Base-by-base conservation (phyloP, 306 rosid genomes). In the Carpinus viminea region DNA sequence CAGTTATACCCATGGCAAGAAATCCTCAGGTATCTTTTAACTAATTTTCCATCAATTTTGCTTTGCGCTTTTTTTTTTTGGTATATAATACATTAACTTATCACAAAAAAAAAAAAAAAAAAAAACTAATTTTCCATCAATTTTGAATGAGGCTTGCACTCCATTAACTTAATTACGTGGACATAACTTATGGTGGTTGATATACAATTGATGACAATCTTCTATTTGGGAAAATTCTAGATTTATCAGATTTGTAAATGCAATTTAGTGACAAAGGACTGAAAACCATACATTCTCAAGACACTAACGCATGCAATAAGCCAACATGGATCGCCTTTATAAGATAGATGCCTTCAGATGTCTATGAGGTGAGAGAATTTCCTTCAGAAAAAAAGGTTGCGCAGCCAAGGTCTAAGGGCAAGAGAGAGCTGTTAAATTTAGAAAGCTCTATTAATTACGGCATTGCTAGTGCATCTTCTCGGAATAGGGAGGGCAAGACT, bases 1-100 rank as follows among this genome's bases (percentile, higher is more conserved):
- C 96, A 66, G 88, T 88, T 55, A 82, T 93, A 76, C 90, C 99
- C 3, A 72, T 84, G 74, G 66, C 96, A 4, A 87, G 96, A 79
- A 87, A 70, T 82, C 96, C 84, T 69, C 99, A 89, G 96, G 99
- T 96, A 84, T 12, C 20, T 53, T 66, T 13, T 72, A 31, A 21
- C 65, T 55, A 43, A 13, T 65, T 26, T 18, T 31, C 16, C 34
- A 6, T 55, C 53, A 65, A 68, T 28, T 56, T 79, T 72, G 45
- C n/a, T n/a, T n/a, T n/a, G n/a, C n/a, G n/a, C n/a, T n/a, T n/a
- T n/a, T n/a, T n/a, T n/a, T n/a, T n/a, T n/a, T n/a, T n/a, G n/a
- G n/a, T n/a, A n/a, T n/a, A n/a, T n/a, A n/a, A n/a, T n/a, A n/a
- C n/a, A n/a, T n/a, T n/a, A n/a, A n/a, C n/a, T n/a, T n/a, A n/a